Evolutionary conservation across 495 filamentous ascomycete species (phyloP).

Genomic region (Hypomontagnella monticulosa): DNA sequence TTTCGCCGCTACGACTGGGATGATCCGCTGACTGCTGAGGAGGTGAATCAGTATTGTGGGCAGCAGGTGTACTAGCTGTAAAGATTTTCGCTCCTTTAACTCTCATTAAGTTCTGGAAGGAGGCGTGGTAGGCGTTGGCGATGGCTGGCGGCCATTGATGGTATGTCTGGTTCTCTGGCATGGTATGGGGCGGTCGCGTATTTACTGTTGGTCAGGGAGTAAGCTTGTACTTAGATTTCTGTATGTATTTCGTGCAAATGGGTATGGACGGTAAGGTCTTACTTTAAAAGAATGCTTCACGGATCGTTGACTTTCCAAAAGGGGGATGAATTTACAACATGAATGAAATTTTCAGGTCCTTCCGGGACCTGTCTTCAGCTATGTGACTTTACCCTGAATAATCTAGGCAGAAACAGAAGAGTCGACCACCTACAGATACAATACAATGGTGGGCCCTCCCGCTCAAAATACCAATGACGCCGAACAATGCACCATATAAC

Average conservation of each 20-base stretch:
- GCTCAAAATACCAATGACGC: slow-evolving; percentile 25
- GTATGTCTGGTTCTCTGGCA: too few relatives aligned
- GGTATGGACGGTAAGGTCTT: neutral
- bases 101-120: neutral
- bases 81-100: neutral
- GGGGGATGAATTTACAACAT: slow-evolving; percentile 3
- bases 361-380: slow-evolving; percentile 21
- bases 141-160: too few relatives aligned
- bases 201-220: too few relatives aligned
- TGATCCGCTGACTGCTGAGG: slow-evolving; percentile 10
- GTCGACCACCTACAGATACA: slow-evolving; percentile 31
- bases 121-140: too few relatives aligned
- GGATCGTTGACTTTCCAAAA: neutral
- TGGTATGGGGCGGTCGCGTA: too few relatives aligned
- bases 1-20: slow-evolving; percentile 18
- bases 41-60: slow-evolving; percentile 25
- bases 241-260: too few relatives aligned
- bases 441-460: slow-evolving; percentile 23
- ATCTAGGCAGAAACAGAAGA: slow-evolving; percentile 19
- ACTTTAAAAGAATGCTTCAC: neutral
- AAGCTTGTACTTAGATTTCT: too few relatives aligned
- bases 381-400: slow-evolving; percentile 38
- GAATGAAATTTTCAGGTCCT: slow-evolving; percentile 11
- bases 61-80: slow-evolving; percentile 4
- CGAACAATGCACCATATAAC: slow-evolving; percentile 37